Base-by-base conservation (phyloP, 257 asterid genomes). In the Linaria vulgaris region DNA sequence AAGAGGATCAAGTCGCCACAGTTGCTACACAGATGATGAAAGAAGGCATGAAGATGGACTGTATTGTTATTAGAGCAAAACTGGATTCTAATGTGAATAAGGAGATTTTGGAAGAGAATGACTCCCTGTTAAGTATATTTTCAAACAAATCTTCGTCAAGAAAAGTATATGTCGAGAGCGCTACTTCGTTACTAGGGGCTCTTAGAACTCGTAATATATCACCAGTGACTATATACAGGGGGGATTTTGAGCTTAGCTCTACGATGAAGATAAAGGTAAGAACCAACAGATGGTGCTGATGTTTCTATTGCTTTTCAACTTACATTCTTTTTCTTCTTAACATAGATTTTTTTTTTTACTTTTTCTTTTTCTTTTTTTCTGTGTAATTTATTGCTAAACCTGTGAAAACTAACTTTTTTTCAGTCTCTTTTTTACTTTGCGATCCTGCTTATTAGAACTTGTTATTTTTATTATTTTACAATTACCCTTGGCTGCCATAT, bases 41-140 rank as follows among this genome's bases (percentile, higher is more conserved):
- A 21, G 81, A 76, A 78, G 95, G 99, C 78, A 84, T 94, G 91
- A 94, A 82, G 85, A 87, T 94, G 96, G 96, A 94, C 48, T 87
- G 91, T 49, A 44, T 94, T 49, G 69, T 90, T 71, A 70, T 74
- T 54, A 80, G 97, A 73, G 23, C 58, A 48, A 66, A 75, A 21
- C 80, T 72, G 47, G 74, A 73, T 56, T 59, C 49, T 64, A 72
- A 71, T 66, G 68, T 68, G 57, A 66, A 72, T 53, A 76, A 72
- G 77, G 68, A 68, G 68, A 65, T 82, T 66, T 24, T 87, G 82
- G 87, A 83, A 75, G 99, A 92, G 83, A 92, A 92, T 73, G 97
- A 92, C 80, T 77, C 64, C 70, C 71, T 92, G 8, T 74, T 92
- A 72, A 69, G 75, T 62, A 62, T 84, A 64, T 84, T 92, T 65